Percentiles rank a stretch among this genome's conserved stretches.
phyloP scores from a whole-genome alignment of 169 alveolate genomes.

The Miamiensis avidus region DNA sequence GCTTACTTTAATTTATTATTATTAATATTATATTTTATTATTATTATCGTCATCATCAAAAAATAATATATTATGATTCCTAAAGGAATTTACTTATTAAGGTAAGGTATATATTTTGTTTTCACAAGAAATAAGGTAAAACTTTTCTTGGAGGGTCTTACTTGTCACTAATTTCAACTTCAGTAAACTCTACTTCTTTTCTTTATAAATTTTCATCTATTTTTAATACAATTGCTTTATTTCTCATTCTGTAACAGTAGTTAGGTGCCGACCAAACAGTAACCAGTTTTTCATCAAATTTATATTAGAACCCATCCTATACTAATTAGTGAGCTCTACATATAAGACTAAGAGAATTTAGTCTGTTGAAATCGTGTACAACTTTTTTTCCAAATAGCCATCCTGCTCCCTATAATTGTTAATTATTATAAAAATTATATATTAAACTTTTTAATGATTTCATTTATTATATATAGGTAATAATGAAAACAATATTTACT shows the following conservation, averaged over 20 bases:
- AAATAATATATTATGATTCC: too few species aligned
- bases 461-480: not conserved
- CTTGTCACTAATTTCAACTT: constrained; percentile 48
- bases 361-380: constrained; percentile 92
- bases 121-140: constrained; percentile 76
- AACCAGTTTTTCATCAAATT: constrained; percentile 70
- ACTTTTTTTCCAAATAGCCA: constrained; percentile 99
- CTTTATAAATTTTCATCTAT: constrained; percentile 60
- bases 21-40: too few species aligned
- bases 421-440: too few species aligned
- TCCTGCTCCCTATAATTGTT: constrained; percentile 95
- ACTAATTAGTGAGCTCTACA: constrained; percentile 99
- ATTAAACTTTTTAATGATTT: too few species aligned
- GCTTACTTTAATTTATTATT: too few species aligned
- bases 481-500: constrained; percentile 15
- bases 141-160: constrained; percentile 74
- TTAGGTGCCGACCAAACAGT: constrained; percentile 84
- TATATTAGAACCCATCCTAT: constrained; percentile 99
- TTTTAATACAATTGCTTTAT: constrained; percentile 60
- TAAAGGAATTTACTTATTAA: too few species aligned
- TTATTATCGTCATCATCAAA: too few species aligned
- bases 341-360: constrained; percentile 94
- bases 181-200: constrained; percentile 47
- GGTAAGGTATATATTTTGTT: too few species aligned
- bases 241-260: constrained; percentile 74